phyloP scores from a whole-genome alignment of 2,329 filamentous ascomycete species.

The Aspergillus jensenii region DNA sequence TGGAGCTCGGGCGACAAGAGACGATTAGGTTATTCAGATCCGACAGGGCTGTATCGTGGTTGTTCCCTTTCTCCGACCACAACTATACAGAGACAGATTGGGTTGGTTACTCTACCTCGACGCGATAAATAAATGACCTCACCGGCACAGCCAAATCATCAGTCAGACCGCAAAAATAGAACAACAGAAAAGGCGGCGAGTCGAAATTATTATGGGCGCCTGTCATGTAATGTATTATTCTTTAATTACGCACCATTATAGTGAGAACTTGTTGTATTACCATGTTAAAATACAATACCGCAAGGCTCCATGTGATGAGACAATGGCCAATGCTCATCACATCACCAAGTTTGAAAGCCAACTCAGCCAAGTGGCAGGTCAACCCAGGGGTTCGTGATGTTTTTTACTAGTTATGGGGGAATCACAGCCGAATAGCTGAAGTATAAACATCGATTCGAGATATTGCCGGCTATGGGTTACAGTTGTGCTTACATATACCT shows the following conservation, averaged over 20 bases:
- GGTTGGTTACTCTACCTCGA: neutral
- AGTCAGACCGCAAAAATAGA: neutral
- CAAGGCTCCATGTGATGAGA: too few relatives aligned
- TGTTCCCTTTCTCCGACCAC: neutral
- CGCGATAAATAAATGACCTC: neutral
- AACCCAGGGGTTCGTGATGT: too few relatives aligned
- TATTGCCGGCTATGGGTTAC: neutral
- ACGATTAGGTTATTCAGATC: neutral
- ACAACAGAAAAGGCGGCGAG: constrained; percentile 4
- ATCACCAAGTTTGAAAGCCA: too few relatives aligned
- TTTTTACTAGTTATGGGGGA: too few relatives aligned
- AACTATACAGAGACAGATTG: neutral
- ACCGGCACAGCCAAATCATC: constrained; percentile 4
- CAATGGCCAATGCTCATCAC: neutral
- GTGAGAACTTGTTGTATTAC: neutral
- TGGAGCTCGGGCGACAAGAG: neutral
- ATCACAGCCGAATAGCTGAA: too few relatives aligned
- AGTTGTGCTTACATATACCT: neutral
- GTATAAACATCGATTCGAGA: neutral
- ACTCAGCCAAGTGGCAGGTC: too few relatives aligned
- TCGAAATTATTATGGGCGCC: neutral
- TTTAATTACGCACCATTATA: neutral
- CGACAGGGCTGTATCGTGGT: neutral
- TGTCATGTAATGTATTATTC: neutral
- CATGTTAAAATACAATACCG: neutral